These are phyloP conservation scores for Elaeis guineensis DNA, from an alignment of 176 grass and related monocot genomes.

Conservation along the genomic window DNA sequence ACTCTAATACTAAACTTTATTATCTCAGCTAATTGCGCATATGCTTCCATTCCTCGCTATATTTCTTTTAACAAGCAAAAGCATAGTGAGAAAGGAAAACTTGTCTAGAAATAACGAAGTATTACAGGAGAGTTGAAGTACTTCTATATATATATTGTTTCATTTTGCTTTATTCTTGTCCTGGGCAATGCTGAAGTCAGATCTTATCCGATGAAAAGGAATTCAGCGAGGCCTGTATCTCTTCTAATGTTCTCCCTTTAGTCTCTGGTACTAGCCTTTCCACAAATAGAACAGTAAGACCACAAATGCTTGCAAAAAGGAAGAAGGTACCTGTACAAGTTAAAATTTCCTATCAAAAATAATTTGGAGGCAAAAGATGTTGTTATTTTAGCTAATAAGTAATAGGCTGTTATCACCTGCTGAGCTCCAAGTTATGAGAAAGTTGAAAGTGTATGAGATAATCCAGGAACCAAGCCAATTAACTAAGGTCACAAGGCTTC, in stretches of 20 bases:
- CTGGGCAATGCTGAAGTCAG: too few relatives aligned
- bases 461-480: slow-evolving; percentile 81
- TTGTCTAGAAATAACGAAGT: too few relatives aligned
- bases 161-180: too few relatives aligned
- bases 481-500: slow-evolving; percentile 75
- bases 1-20: too few relatives aligned
- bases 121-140: too few relatives aligned
- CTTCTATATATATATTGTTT: too few relatives aligned
- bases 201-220: slow-evolving; percentile 4
- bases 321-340: slow-evolving; percentile 58
- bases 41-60: too few relatives aligned
- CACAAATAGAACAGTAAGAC: slow-evolving; percentile 59
- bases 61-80: too few relatives aligned
- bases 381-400: background rate
- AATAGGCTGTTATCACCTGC: slow-evolving; percentile 26
- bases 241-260: slow-evolving; percentile 75
- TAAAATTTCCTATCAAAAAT: background rate
- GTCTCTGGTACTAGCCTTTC: slow-evolving; percentile 63
- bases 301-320: slow-evolving; percentile 55
- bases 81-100: too few relatives aligned
- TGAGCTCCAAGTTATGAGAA: slow-evolving; percentile 68
- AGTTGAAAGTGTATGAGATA: slow-evolving; percentile 67
- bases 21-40: too few relatives aligned
- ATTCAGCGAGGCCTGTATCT: slow-evolving; percentile 74
- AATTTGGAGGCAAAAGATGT: background rate